Evolutionary conservation across 2,329 filamentous ascomycete genomes (phyloP), one percentile per base, ranked within the genome.

Genomic region (Fusarium sterilihyphosum): DNA sequence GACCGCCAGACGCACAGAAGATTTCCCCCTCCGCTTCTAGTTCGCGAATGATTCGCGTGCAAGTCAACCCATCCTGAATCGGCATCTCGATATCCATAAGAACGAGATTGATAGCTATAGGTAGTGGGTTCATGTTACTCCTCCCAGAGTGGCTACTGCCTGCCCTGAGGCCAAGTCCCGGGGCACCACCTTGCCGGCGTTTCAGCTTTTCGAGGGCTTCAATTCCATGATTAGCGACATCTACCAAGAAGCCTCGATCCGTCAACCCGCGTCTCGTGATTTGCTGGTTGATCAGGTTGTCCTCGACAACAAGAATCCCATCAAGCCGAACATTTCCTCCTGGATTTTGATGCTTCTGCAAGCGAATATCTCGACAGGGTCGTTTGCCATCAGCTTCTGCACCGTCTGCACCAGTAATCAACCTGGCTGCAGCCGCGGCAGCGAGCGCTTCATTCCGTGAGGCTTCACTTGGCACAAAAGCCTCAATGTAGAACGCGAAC

Each of bases 51-150:
- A 86, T 86, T 38, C 86, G 85, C 18, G 91, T 92, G 78, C 92
- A 92, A 4, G 90, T 89, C 65, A 92, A 83, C 0, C 92, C 92
- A 74, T 94, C 91, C 85, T 92, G 92, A 22, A 93, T 83, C 4
- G 92, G 92, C 92, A 94, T 94, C 78, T 94, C 91, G 75, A 93
- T 90, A 76, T 94, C 92, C 92, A 94, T 94, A 26, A 94, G 84
- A 24, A 94, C 89, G 9, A 93, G 84, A 57, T 88, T 88, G 31
- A 92, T 82, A 3, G 85, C 82, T 33, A 86, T 73, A 11, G 75
- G 73, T 14, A 65, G 43, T 8, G 71, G 58, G 41, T 73, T 67
- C 16, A 68, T 46, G 22, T 58, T 71, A 44, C 37, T 70, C 64
- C 71, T 73, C 26, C 70, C 71, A 35, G 70, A 61, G 37, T 56